These are phyloP conservation scores for Aspergillus candidus DNA, from an alignment of 2,329 filamentous ascomycete species.

Conservation along the genomic window DNA sequence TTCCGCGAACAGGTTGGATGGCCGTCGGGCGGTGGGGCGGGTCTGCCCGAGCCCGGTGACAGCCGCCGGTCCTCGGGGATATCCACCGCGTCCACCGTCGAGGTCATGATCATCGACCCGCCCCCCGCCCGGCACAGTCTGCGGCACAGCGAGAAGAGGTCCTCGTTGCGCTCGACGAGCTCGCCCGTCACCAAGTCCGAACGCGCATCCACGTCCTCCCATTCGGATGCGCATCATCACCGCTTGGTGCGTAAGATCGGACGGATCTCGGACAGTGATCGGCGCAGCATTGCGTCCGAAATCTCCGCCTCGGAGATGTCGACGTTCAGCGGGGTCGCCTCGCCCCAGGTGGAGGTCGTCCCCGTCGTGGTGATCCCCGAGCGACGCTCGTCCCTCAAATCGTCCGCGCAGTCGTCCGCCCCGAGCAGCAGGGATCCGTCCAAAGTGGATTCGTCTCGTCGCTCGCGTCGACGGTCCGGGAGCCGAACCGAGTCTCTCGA, in stretches of 20 bases:
- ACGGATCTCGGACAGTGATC: constrained; percentile 44
- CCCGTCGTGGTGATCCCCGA: constrained; percentile 45
- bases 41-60: constrained; percentile 24
- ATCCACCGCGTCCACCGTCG: constrained; percentile 50
- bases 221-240: constrained; percentile 41
- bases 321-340: constrained; percentile 21
- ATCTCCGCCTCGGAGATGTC: constrained; percentile 32
- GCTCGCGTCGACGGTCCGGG: constrained; percentile 33
- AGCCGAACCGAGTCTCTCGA: constrained; percentile 28
- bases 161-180: constrained; percentile 45
- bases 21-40: constrained; percentile 32
- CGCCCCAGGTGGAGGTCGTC: constrained; percentile 35
- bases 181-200: constrained; percentile 41
- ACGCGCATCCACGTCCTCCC: constrained; percentile 40
- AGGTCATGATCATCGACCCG: constrained; percentile 50
- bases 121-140: constrained; percentile 42
- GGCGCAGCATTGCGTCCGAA: constrained; percentile 40
- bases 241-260: constrained; percentile 47
- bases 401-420: constrained; percentile 32
- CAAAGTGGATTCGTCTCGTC: constrained; percentile 29
- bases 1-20: constrained; percentile 48
- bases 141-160: constrained; percentile 50
- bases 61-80: constrained; percentile 43
- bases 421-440: constrained; percentile 35
- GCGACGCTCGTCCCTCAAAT: constrained; percentile 40